These are phyloP conservation scores for Tylopilus vinaceipallidus DNA, from an alignment of 768 basidiomycete genomes.

Conservation along the genomic window DNA sequence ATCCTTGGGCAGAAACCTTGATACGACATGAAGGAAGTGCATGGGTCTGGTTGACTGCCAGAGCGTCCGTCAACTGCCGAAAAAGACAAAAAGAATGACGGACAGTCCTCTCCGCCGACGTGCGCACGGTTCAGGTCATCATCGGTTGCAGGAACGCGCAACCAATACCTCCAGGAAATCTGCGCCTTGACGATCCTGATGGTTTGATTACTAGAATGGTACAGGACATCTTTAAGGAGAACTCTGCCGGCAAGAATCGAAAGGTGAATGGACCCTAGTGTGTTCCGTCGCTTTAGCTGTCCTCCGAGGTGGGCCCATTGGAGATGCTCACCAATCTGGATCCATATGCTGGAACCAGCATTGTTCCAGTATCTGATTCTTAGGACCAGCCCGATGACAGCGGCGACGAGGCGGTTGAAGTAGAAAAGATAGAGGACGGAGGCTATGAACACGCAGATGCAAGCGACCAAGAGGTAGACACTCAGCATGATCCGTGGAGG, in stretches of 20 bases:
- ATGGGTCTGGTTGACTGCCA: conserved; percentile 35
- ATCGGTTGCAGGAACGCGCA: conserved; percentile 74
- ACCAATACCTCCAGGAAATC: conserved; percentile 94
- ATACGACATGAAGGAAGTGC: conserved; percentile 70
- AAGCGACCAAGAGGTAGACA: conserved; percentile 59
- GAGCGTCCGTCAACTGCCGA: conserved; percentile 5
- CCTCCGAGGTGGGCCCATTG: neutral
- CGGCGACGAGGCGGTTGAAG: conserved; percentile 83
- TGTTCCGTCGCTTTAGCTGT: neutral
- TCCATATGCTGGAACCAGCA: conserved; percentile 74
- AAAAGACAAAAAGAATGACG: conserved; percentile 22
- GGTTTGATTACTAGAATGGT: conserved; percentile 92
- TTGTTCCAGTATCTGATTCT: conserved; percentile 79
- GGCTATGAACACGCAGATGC: conserved; percentile 52
- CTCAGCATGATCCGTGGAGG: conserved; percentile 46
- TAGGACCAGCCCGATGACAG: conserved; percentile 59
- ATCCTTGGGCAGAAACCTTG: conserved; percentile 74
- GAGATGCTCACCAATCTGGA: conserved; percentile 67
- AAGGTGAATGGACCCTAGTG: conserved; percentile 83
- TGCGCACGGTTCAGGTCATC: conserved; percentile 55
- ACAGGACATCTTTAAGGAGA: conserved; percentile 81
- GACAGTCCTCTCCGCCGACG: conserved; percentile 54
- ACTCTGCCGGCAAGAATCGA: conserved; percentile 86
- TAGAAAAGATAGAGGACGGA: conserved; percentile 83
- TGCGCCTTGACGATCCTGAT: conserved; percentile 81